Conservation (phyloP, 2,329 filamentous ascomycete genomes). For the Trichoderma oligosporum region DNA sequence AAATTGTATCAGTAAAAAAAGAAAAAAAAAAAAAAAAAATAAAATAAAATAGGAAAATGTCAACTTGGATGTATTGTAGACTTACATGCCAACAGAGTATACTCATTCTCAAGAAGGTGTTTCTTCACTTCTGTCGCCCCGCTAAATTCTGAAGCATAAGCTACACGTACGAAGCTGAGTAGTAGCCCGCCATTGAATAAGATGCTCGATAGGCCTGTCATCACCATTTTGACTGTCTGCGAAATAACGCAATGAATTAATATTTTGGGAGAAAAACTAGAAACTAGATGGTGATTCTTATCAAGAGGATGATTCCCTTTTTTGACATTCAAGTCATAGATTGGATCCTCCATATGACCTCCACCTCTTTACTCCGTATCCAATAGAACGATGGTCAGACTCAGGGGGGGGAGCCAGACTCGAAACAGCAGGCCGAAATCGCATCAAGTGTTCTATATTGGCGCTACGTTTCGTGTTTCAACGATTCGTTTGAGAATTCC, state of each 20-base stretch:
- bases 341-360: not conserved
- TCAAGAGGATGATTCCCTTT: not conserved
- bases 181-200: conserved; percentile 10
- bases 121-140: conserved; percentile 15
- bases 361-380: not conserved
- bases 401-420: not conserved
- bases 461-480: conserved; percentile 14
- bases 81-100: conserved; percentile 35
- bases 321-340: not conserved
- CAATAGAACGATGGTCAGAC: not conserved
- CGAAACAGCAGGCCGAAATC: not conserved
- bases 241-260: not conserved
- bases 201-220: not conserved
- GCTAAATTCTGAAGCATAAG: conserved; percentile 17
- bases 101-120: conserved; percentile 21
- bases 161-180: not conserved
- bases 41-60: too few species aligned
- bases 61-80: not conserved
- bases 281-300: not conserved
- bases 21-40: too few species aligned
- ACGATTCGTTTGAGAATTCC: conserved; percentile 2
- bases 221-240: not conserved
- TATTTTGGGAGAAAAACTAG: too few species aligned
- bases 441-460: not conserved
- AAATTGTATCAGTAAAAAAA: too few species aligned